Evolutionary conservation across 371 early-diverging fungal genomes (phyloP).

Genomic region (Mortierella sp.): DNA sequence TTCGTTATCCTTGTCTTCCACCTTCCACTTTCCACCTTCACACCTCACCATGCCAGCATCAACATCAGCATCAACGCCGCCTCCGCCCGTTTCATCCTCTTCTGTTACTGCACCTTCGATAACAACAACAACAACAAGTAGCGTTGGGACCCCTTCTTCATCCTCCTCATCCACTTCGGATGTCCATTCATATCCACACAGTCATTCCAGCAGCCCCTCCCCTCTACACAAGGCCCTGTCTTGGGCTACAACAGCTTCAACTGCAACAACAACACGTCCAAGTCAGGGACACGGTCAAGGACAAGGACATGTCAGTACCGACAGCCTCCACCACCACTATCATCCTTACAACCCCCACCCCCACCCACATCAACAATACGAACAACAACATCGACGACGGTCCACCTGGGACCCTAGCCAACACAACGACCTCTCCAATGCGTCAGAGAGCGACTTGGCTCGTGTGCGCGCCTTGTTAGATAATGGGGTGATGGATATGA

Average conservation of each 20-base stretch:
- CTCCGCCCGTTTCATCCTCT: neutral
- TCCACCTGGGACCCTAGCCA: neutral
- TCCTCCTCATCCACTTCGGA: neutral
- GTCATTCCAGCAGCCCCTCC: neutral
- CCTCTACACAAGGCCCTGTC: neutral
- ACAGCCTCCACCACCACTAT: neutral
- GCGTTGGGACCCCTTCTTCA: neutral
- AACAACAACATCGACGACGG: neutral
- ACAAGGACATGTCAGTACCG: neutral
- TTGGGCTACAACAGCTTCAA: neutral
- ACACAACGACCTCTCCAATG: neutral
- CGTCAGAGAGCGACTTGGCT: constrained; percentile 3
- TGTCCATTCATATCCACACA: constrained; percentile 7
- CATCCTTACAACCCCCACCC: neutral
- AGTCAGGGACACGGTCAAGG: neutral
- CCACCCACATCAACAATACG: neutral
- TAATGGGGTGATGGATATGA: constrained; percentile 8
- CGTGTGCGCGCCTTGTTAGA: neutral
- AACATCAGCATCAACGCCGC: neutral
- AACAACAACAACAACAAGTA: neutral
- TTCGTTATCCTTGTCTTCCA: neutral
- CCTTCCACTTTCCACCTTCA: neutral
- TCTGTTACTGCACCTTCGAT: neutral
- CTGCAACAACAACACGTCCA: neutral
- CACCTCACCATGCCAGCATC: neutral